These are phyloP conservation scores for Ceratocystis alfenasii DNA, from an alignment of 2,329 filamentous ascomycete species.

Conservation along the genomic window DNA sequence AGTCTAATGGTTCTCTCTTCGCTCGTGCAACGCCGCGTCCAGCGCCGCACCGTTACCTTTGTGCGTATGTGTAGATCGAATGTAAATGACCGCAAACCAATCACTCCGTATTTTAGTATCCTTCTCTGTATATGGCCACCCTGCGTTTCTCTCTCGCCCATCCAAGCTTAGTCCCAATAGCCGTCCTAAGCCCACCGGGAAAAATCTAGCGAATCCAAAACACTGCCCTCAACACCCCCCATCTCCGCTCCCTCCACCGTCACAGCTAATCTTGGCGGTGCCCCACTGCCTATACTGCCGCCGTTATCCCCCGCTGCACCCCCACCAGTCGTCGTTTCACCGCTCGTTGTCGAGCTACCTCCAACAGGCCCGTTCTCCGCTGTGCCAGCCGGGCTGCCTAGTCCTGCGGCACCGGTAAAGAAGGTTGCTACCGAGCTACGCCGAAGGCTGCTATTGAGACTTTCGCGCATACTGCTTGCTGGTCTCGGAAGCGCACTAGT, in stretches of 20 bases:
- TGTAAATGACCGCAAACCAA: not conserved
- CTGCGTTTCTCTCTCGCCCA: not conserved
- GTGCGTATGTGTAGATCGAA: not conserved
- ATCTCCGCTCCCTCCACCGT: constrained; percentile 45
- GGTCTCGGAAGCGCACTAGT: constrained; percentile 32
- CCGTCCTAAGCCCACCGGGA: constrained; percentile 38
- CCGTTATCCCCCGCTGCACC: constrained; percentile 41
- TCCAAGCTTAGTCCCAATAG: not conserved
- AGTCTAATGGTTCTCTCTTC: too few relatives aligned
- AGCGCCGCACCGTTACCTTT: too few relatives aligned
- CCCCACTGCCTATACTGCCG: constrained; percentile 37
- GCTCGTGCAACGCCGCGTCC: too few relatives aligned
- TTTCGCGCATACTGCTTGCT: constrained; percentile 45
- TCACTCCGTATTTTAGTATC: constrained; percentile 2
- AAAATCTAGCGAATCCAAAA: constrained; percentile 39
- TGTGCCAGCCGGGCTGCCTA: not conserved
- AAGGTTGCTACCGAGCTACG: constrained; percentile 55
- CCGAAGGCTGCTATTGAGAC: constrained; percentile 46
- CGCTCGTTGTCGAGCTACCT: constrained; percentile 36
- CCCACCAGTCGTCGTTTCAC: constrained; percentile 45
- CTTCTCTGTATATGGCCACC: not conserved
- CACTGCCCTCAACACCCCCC: constrained; percentile 27
- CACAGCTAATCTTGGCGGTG: constrained; percentile 28
- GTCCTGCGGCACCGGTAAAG: constrained; percentile 33
- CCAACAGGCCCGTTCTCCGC: not conserved